These are phyloP conservation scores for Lichtheimia hyalospora DNA, from an alignment of 371 early-diverging fungal genomes.

Conservation along the genomic window DNA sequence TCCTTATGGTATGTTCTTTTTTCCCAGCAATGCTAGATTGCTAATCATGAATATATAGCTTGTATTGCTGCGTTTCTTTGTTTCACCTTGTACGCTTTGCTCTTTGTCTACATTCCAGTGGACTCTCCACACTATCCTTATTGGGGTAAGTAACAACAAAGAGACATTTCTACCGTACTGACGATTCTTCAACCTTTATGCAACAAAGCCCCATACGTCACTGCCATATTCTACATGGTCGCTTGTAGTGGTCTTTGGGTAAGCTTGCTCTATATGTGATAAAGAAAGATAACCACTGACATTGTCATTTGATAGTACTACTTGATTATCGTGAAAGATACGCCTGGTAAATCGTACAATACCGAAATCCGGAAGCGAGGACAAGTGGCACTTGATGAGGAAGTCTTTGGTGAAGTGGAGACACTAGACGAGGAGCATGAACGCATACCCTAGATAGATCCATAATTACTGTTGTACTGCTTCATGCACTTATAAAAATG, in stretches of 20 bases:
- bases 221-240: slow-evolving; percentile 31
- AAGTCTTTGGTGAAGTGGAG: slow-evolving; percentile 22
- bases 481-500: too few relatives aligned
- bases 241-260: slow-evolving; percentile 38
- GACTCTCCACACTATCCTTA: slow-evolving; percentile 41
- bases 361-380: slow-evolving; percentile 34
- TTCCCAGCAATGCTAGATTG: neutral
- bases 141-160: slow-evolving; percentile 28
- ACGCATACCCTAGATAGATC: too few relatives aligned
- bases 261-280: slow-evolving; percentile 7
- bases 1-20: slow-evolving; percentile 21
- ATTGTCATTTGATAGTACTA: slow-evolving; percentile 23
- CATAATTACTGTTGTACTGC: too few relatives aligned
- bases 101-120: slow-evolving; percentile 48
- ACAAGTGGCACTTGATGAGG: slow-evolving; percentile 32
- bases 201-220: slow-evolving; percentile 34
- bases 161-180: neutral
- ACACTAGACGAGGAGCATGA: too few relatives aligned
- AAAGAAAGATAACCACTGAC: neutral
- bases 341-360: slow-evolving; percentile 42
- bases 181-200: neutral
- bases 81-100: slow-evolving; percentile 32
- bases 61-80: slow-evolving; percentile 28
- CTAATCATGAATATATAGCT: slow-evolving; percentile 10
- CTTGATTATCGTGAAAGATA: slow-evolving; percentile 34